Evolutionary conservation across 2,329 filamentous ascomycete genomes (phyloP).

Genomic region (Colletotrichum falcatum): DNA sequence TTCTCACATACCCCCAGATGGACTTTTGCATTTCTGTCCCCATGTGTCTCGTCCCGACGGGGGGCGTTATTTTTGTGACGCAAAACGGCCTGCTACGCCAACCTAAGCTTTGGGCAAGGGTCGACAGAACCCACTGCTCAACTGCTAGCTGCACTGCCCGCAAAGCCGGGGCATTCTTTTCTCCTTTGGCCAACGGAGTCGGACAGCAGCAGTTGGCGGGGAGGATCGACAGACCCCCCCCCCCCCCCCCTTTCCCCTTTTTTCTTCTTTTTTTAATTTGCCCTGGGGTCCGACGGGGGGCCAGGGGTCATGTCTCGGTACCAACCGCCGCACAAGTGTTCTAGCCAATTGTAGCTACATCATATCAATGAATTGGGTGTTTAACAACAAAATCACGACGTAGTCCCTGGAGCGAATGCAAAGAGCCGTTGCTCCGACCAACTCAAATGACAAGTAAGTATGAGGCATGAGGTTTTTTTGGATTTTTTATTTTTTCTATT

Average conservation of each 20-base stretch:
- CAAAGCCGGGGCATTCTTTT: not conserved
- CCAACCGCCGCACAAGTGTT: slow-evolving; percentile 2
- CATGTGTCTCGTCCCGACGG: slow-evolving; percentile 27
- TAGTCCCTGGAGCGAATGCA: not conserved
- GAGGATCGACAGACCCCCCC: slow-evolving; percentile 19
- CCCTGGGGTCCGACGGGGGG: not conserved
- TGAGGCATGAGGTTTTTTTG: too few relatives aligned
- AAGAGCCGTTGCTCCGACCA: not conserved
- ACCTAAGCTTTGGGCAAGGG: slow-evolving; percentile 24
- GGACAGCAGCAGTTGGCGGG: slow-evolving; percentile 1
- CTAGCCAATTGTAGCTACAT: not conserved
- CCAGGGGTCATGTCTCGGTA: not conserved
- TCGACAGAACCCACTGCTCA: not conserved
- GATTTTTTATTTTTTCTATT: not conserved
- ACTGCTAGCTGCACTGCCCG: slow-evolving; percentile 14
- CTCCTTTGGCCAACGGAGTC: not conserved
- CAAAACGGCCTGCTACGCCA: slow-evolving; percentile 31
- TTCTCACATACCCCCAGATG: slow-evolving; percentile 24
- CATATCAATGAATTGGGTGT: not conserved
- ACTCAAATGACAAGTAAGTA: not conserved
- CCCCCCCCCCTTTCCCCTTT: too few relatives aligned
- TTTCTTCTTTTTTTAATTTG: not conserved
- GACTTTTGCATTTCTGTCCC: slow-evolving; percentile 31
- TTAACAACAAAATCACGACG: not conserved
- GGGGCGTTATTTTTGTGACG: slow-evolving; percentile 30